phyloP scores from a whole-genome alignment of 1,139 yeast species.

The Kluyveromyces sp. region DNA sequence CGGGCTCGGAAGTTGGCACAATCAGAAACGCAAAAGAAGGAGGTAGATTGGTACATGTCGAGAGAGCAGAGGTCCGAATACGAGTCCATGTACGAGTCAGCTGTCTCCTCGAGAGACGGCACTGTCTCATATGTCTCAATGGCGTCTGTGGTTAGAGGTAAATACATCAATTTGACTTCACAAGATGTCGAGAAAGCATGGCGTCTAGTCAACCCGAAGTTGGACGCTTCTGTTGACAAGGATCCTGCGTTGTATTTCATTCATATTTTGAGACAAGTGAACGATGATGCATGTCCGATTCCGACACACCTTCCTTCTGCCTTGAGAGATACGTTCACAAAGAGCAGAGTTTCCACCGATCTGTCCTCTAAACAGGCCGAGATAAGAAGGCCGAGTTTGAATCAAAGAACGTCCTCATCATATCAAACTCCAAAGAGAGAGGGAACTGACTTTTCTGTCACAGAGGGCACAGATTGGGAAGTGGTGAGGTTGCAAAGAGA shows the following conservation, averaged over 20 bases:
- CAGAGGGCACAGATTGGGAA: conserved; percentile 79
- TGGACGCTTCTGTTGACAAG: conserved; percentile 79
- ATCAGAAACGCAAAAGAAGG: conserved; percentile 16
- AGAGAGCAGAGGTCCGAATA: conserved; percentile 77
- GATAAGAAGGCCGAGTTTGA: conserved; percentile 23
- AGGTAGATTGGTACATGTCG: conserved; percentile 94
- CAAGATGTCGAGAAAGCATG: conserved; percentile 90
- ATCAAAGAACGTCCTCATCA: conserved; percentile 14
- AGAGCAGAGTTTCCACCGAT: conserved; percentile 75
- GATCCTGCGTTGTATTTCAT: conserved; percentile 86
- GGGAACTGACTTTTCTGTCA: conserved; percentile 70
- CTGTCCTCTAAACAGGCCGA: conserved; percentile 48
- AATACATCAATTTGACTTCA: conserved; percentile 67
- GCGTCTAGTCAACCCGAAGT: conserved; percentile 89
- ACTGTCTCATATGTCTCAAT: conserved; percentile 70
- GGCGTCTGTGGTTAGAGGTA: conserved; percentile 52
- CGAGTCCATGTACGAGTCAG: conserved; percentile 65
- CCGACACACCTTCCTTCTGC: conserved; percentile 96
- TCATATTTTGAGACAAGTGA: conserved; percentile 86
- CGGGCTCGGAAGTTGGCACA: conserved; percentile 21
- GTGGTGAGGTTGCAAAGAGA: conserved; percentile 78
- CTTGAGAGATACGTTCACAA: conserved; percentile 83
- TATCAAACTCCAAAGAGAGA: conserved; percentile 37
- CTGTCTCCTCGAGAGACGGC: conserved; percentile 66
- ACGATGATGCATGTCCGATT: conserved; percentile 67